Percentiles rank a stretch among this genome's conserved stretches.
These are phyloP conservation scores for Metschnikowia dekortorum DNA, from an alignment of 805 yeast species.

Conservation along the genomic window DNA sequence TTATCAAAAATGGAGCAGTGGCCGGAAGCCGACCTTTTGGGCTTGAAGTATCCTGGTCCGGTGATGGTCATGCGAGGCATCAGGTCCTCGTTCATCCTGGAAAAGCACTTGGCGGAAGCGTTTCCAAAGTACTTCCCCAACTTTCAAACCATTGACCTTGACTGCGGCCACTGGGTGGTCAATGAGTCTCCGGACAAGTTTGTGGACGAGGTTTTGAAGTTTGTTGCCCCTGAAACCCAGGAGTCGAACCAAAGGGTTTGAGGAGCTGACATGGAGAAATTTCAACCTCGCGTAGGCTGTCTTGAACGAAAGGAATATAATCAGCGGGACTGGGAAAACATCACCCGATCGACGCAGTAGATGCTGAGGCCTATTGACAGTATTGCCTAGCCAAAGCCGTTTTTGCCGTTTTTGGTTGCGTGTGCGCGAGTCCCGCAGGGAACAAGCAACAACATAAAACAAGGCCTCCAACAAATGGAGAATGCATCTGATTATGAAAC, in stretches of 20 bases:
- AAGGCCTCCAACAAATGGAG: no score
- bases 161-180: conserved; percentile 38
- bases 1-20: conserved; percentile 13
- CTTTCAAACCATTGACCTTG: conserved; percentile 16
- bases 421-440: no score
- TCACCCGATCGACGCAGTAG: no score
- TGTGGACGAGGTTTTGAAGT: conserved; percentile 12
- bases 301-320: no score
- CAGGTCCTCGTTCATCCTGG: conserved; percentile 38
- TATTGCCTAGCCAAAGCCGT: no score
- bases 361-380: no score
- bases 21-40: conserved; percentile 9
- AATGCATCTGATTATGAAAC: no score
- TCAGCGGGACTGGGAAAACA: no score
- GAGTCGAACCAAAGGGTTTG: neutral
- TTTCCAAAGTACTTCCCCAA: conserved; percentile 27
- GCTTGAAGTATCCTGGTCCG: conserved; percentile 26
- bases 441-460: no score
- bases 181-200: conserved; percentile 36
- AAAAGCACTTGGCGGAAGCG: conserved; percentile 17
- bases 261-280: neutral
- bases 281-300: no score
- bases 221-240: conserved; percentile 2
- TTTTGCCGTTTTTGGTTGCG: no score
- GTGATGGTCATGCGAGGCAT: conserved; percentile 43